phyloP scores from a whole-genome alignment of 1,284 basidiomycete species.

The Fomitopsis pinicola region DNA sequence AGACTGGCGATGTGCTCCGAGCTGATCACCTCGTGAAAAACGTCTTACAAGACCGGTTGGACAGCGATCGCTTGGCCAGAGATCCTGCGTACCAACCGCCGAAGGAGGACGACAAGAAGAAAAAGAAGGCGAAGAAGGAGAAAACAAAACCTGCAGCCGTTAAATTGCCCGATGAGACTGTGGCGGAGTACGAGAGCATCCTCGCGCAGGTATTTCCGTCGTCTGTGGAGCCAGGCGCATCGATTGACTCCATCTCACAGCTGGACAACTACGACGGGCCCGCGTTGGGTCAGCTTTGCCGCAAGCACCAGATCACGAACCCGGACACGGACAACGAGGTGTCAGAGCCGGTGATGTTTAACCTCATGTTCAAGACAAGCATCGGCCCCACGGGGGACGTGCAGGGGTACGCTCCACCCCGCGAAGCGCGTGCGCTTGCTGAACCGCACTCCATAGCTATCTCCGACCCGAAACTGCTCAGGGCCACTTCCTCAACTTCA shows the following conservation, averaged over 20 bases:
- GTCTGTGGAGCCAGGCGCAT: neutral
- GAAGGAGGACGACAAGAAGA: constrained; percentile 58
- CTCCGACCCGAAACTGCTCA: constrained; percentile 98
- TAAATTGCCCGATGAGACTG: constrained; percentile 74
- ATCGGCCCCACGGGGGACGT: constrained; percentile 98
- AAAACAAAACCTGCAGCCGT: constrained; percentile 76
- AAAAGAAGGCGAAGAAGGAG: constrained; percentile 81
- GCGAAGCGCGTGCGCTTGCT: neutral
- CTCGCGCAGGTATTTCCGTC: constrained; percentile 73
- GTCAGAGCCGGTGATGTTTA: constrained; percentile 92
- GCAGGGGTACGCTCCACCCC: constrained; percentile 60
- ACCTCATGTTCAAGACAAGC: constrained; percentile 97
- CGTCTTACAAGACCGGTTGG: constrained; percentile 87
- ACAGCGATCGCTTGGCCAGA: constrained; percentile 91
- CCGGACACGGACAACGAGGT: constrained; percentile 94
- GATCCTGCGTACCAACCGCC: constrained; percentile 53
- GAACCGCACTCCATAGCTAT: constrained; percentile 47
- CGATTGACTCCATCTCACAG: constrained; percentile 35
- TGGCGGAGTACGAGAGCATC: constrained; percentile 76
- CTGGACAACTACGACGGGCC: constrained; percentile 94
- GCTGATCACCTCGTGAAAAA: constrained; percentile 97
- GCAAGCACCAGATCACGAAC: constrained; percentile 80
- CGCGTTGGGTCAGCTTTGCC: constrained; percentile 86
- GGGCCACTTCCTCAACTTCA: constrained; percentile 99
- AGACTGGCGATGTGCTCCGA: constrained; percentile 94